Percentiles rank a stretch among this genome's conserved stretches.
Evolutionary conservation across 306 rosid species (phyloP).

Genomic region (Sphenostylis stenocarpa): DNA sequence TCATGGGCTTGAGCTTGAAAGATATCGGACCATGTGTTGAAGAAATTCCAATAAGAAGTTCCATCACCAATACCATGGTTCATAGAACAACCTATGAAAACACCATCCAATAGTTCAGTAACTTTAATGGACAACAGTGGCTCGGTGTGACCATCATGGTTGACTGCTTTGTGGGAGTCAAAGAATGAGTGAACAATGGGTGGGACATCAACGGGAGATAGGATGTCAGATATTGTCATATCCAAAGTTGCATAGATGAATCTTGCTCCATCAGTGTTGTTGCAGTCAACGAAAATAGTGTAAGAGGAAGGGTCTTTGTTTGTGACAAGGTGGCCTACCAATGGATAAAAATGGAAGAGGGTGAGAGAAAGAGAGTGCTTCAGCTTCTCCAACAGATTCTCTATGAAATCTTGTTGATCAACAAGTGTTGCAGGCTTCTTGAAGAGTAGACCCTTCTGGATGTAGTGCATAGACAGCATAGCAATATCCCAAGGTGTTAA

Average conservation of each 20-base stretch:
- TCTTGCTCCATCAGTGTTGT: not conserved
- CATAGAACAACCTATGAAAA: constrained; percentile 30
- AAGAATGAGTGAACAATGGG: not conserved
- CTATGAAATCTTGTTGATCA: not conserved
- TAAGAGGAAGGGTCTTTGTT: not conserved
- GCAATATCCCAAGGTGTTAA: not conserved
- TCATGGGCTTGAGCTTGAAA: constrained; percentile 37
- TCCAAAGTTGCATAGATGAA: not conserved
- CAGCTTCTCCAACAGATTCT: not conserved
- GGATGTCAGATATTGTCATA: not conserved
- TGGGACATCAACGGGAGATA: not conserved
- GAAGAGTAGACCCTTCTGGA: not conserved
- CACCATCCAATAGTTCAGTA: not conserved
- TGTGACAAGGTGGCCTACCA: not conserved
- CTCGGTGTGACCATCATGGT: not conserved
- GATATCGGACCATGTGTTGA: constrained; percentile 56
- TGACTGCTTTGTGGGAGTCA: not conserved
- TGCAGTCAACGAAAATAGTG: not conserved
- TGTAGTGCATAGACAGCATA: not conserved
- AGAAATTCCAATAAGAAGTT: constrained; percentile 56
- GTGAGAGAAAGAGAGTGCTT: not conserved
- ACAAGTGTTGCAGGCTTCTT: not conserved
- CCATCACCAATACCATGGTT: constrained; percentile 54
- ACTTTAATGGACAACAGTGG: not conserved
- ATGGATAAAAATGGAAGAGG: not conserved